These are phyloP conservation scores for Penicillium manginii DNA, from an alignment of 495 filamentous ascomycete genomes.

Conservation along the genomic window DNA sequence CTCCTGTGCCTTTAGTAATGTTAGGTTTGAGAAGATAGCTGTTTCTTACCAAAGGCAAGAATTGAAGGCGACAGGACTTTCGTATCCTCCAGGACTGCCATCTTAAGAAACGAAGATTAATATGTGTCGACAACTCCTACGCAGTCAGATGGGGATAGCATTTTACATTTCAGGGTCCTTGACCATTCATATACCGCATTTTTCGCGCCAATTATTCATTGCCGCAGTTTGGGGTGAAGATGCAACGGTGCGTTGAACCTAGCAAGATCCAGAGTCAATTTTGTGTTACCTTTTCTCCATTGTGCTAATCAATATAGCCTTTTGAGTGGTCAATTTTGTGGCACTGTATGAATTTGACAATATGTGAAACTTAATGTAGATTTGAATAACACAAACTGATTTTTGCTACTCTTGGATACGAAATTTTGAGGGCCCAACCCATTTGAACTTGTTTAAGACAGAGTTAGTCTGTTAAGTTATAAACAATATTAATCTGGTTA, in stretches of 20 bases:
- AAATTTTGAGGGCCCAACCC: too few species aligned
- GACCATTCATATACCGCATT: neutral
- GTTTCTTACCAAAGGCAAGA: neutral
- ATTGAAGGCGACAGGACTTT: neutral
- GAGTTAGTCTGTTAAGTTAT: too few species aligned
- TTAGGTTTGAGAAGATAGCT: neutral
- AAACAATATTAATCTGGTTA: too few species aligned
- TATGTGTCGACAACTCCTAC: neutral
- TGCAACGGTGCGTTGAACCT: slow-evolving; percentile 1
- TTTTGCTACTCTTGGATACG: too few species aligned
- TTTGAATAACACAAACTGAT: neutral
- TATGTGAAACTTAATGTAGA: neutral
- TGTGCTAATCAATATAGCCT: neutral
- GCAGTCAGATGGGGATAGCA: neutral
- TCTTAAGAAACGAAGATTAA: neutral
- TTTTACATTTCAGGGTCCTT: neutral
- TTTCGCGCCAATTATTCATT: neutral
- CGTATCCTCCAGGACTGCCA: neutral
- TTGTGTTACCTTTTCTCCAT: neutral
- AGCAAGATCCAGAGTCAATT: neutral
- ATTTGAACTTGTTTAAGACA: too few species aligned
- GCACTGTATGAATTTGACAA: neutral
- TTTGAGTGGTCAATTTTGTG: neutral
- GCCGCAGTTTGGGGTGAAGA: neutral
- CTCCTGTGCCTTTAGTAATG: too few species aligned